These are phyloP conservation scores for Tetracentron sinense DNA, from an alignment of 164 flowering plant species.

Conservation along the genomic window DNA sequence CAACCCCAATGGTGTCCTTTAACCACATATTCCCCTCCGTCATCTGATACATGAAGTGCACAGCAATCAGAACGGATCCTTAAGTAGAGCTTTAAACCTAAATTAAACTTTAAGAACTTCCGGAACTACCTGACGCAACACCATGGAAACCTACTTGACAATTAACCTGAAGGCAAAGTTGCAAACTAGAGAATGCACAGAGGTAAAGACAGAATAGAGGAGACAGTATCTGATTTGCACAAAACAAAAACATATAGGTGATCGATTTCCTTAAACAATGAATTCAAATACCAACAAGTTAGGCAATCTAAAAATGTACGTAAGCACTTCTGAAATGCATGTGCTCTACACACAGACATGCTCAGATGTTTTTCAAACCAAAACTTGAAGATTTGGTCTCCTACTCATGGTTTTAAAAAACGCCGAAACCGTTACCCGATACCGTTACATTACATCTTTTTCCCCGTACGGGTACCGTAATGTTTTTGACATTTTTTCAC, in stretches of 20 bases:
- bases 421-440: too few relatives aligned
- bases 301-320: too few relatives aligned
- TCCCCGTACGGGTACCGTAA: too few relatives aligned
- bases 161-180: not conserved
- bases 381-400: too few relatives aligned
- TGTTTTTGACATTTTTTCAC: too few relatives aligned
- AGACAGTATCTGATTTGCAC: not conserved
- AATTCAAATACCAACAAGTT: too few relatives aligned
- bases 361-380: too few relatives aligned
- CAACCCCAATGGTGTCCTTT: slow-evolving; percentile 82
- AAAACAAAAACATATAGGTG: not conserved
- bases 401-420: too few relatives aligned
- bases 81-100: not conserved
- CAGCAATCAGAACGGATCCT: slow-evolving; percentile 9
- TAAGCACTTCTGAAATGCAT: too few relatives aligned
- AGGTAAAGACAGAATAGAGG: not conserved
- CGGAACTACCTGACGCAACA: not conserved
- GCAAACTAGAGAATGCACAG: not conserved
- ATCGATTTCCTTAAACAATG: not conserved
- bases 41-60: slow-evolving; percentile 46
- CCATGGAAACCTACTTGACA: not conserved
- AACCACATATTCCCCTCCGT: slow-evolving; percentile 99
- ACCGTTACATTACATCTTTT: too few relatives aligned
- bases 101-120: not conserved
- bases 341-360: too few relatives aligned